These are phyloP conservation scores for Globisporangium cylindrosporum DNA, from an alignment of 352 stramenopile genomes.

Conservation along the genomic window DNA sequence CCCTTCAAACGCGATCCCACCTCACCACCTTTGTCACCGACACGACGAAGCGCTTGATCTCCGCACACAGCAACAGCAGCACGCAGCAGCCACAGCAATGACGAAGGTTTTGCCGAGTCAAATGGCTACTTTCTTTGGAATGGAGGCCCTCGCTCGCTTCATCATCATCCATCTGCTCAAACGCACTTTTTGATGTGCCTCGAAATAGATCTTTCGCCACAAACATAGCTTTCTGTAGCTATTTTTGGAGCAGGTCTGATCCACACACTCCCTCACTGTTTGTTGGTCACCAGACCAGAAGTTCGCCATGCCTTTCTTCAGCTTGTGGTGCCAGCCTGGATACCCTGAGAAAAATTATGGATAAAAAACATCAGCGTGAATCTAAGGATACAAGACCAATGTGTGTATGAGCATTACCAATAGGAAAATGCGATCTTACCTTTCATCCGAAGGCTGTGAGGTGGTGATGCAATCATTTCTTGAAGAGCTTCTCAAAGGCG, in stretches of 20 bases:
- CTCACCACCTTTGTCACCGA: neutral
- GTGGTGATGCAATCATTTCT: neutral
- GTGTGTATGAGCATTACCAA: neutral
- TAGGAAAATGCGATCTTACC: neutral
- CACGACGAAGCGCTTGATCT: neutral
- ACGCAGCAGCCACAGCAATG: neutral
- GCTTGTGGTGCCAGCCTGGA: neutral
- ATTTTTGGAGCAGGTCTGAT: neutral
- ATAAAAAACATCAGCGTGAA: neutral
- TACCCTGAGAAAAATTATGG: neutral
- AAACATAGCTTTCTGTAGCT: neutral
- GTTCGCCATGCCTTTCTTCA: neutral
- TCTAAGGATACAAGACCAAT: neutral
- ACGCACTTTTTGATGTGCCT: neutral
- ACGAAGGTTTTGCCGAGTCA: neutral
- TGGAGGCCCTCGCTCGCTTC: neutral
- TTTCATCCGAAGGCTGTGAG: neutral
- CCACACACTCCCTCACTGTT: neutral
- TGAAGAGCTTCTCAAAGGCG: conserved; percentile 34
- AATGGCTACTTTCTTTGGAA: neutral
- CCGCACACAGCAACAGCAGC: neutral
- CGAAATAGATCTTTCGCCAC: neutral
- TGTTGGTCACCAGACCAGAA: neutral
- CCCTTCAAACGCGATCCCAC: neutral
- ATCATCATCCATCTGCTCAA: neutral